These are phyloP conservation scores for Pichia sp. DNA, from an alignment of 1,139 yeast genomes.

Conservation along the genomic window DNA sequence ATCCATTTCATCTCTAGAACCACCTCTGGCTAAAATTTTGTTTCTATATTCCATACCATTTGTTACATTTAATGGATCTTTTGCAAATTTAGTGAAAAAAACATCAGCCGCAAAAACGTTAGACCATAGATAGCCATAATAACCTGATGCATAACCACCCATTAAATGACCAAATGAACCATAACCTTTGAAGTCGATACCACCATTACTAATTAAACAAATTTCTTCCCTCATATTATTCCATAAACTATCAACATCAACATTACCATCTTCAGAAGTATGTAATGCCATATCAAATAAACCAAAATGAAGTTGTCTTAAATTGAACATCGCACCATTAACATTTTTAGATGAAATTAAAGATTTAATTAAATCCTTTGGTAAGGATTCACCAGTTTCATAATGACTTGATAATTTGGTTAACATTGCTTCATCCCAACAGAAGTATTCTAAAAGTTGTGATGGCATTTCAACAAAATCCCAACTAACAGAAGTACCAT, in stretches of 20 bases:
- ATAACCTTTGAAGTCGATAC: conserved; percentile 54
- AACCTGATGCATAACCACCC: conserved; percentile 82
- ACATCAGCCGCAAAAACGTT: conserved; percentile 83
- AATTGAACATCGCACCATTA: conserved; percentile 61
- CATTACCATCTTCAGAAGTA: conserved; percentile 38
- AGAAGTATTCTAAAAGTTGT: conserved; percentile 85
- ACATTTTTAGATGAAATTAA: conserved; percentile 66
- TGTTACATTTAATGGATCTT: conserved; percentile 57
- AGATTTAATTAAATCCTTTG: conserved; percentile 53
- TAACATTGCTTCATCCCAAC: conserved; percentile 66
- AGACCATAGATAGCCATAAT: conserved; percentile 83
- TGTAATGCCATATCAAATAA: conserved; percentile 71
- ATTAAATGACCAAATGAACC: conserved; percentile 78
- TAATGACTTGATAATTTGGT: conserved; percentile 61
- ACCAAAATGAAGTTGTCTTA: conserved; percentile 75
- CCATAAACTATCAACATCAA: conserved; percentile 55
- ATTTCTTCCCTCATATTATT: conserved; percentile 54
- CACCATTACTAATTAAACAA: conserved; percentile 52
- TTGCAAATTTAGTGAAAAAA: conserved; percentile 63
- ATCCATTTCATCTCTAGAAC: conserved; percentile 62
- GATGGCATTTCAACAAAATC: conserved; percentile 91
- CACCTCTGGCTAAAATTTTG: conserved; percentile 64
- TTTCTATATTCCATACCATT: conserved; percentile 67
- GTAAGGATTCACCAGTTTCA: conserved; percentile 47
- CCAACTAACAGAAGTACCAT: conserved; percentile 71